phyloP scores from a whole-genome alignment of 2,329 filamentous ascomycete genomes.

The Dactylellina drechsleri region DNA sequence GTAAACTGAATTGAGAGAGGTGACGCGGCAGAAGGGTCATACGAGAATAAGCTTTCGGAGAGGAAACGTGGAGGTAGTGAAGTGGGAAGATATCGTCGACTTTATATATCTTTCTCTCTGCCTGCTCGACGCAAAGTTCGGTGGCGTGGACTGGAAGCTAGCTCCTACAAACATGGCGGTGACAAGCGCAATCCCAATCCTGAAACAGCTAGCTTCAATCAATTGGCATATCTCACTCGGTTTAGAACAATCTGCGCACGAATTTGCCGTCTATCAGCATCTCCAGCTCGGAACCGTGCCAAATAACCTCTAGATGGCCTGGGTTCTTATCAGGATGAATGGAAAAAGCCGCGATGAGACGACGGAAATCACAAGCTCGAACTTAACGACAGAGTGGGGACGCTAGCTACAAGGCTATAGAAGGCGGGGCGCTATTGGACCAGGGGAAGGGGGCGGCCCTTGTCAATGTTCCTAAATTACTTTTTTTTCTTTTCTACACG shows the following conservation, averaged over 20 bases:
- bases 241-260: slow-evolving; percentile 33
- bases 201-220: slow-evolving; percentile 53
- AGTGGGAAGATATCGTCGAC: slow-evolving; percentile 49
- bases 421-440: slow-evolving; percentile 52
- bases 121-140: no score
- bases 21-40: slow-evolving; percentile 8
- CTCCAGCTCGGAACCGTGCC: slow-evolving; percentile 48
- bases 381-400: slow-evolving; percentile 44
- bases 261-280: slow-evolving; percentile 55
- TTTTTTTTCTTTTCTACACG: slow-evolving; percentile 28
- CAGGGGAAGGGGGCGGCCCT: slow-evolving; percentile 31
- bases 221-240: slow-evolving; percentile 29
- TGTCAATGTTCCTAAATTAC: slow-evolving; percentile 40
- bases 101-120: slow-evolving; percentile 40
- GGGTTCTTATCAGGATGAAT: slow-evolving; percentile 55
- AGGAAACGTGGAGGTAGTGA: slow-evolving; percentile 22
- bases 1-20: background rate
- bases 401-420: slow-evolving; percentile 52
- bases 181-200: slow-evolving; percentile 39
- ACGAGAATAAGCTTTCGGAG: slow-evolving; percentile 21
- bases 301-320: slow-evolving; percentile 47
- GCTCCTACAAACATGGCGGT: slow-evolving; percentile 7
- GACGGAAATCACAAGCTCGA: slow-evolving; percentile 55
- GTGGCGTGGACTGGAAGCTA: no score
- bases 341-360: slow-evolving; percentile 53